These are phyloP conservation scores for Trifolium repens DNA, from an alignment of 306 rosid genomes.

Conservation along the genomic window DNA sequence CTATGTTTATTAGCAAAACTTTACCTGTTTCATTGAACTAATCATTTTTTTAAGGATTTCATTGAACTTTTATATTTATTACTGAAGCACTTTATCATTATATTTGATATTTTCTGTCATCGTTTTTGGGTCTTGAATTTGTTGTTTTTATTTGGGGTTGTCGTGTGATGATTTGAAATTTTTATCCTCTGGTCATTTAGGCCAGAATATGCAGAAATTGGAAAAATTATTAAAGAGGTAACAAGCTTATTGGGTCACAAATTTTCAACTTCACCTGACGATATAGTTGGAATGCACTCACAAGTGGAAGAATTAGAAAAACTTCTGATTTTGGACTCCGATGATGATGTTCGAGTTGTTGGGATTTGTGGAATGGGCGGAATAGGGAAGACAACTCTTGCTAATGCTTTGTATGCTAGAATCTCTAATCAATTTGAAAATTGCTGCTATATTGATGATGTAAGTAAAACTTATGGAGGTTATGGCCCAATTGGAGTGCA, in stretches of 20 bases:
- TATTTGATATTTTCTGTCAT: too few relatives aligned
- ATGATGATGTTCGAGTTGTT: slow-evolving; percentile 1
- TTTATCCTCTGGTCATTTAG: background rate
- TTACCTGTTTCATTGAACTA: too few relatives aligned
- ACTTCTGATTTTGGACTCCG: background rate
- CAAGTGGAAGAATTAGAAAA: slow-evolving; percentile 11
- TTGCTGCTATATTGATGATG: slow-evolving; percentile 9
- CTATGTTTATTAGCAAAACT: too few relatives aligned
- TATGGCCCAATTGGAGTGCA: background rate
- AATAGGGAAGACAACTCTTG: slow-evolving; percentile 18
- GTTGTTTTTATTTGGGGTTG: background rate
- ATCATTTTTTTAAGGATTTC: too few relatives aligned
- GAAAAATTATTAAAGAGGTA: background rate
- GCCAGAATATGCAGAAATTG: background rate
- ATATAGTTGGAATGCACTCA: slow-evolving; percentile 35
- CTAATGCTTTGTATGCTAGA: background rate
- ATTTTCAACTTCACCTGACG: background rate
- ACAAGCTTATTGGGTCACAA: background rate
- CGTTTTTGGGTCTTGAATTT: too few relatives aligned
- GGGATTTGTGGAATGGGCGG: slow-evolving; percentile 34
- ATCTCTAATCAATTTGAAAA: slow-evolving; percentile 25
- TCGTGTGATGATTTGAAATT: background rate
- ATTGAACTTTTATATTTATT: too few relatives aligned
- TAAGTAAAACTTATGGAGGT: background rate
- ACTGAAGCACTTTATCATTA: too few relatives aligned